These are phyloP conservation scores for Collariella sp. DNA, from an alignment of 495 filamentous ascomycete genomes.

Conservation along the genomic window DNA sequence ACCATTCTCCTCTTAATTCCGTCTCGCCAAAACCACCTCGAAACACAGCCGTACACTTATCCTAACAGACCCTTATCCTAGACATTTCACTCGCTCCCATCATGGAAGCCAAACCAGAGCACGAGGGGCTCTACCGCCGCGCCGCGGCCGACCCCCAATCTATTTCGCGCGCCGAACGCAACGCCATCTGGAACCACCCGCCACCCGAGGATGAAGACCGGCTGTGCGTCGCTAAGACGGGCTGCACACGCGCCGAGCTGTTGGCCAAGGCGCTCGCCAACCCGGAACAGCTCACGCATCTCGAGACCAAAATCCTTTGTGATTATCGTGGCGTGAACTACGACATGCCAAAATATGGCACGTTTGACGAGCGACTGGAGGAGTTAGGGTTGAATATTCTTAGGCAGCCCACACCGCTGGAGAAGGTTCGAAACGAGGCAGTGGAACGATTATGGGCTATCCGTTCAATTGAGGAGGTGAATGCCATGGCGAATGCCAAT, in stretches of 20 bases:
- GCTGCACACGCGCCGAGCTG: not conserved
- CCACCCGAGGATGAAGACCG: slow-evolving; percentile 1
- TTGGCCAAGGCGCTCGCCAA: not conserved
- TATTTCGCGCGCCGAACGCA: not conserved
- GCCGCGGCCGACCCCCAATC: not conserved
- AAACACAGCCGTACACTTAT: too few species aligned
- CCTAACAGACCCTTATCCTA: too few species aligned
- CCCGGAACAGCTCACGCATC: not conserved
- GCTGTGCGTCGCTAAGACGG: not conserved
- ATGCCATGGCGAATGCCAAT: not conserved
- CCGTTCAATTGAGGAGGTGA: not conserved
- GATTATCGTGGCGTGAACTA: not conserved
- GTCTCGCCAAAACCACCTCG: too few species aligned
- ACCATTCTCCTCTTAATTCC: too few species aligned
- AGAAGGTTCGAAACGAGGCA: not conserved
- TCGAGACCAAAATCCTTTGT: not conserved
- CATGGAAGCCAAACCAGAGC: not conserved
- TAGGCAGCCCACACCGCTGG: not conserved
- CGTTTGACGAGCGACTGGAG: not conserved
- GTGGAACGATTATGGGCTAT: not conserved
- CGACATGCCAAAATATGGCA: not conserved
- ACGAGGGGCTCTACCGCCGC: not conserved
- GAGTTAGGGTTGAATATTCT: not conserved
- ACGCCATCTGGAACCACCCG: not conserved
- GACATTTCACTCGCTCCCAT: too few species aligned